Percentiles rank a stretch among this genome's conserved stretches.
phyloP scores from a whole-genome alignment of 192 early-diverging fungal genomes.

The Backusella morwellensis region DNA sequence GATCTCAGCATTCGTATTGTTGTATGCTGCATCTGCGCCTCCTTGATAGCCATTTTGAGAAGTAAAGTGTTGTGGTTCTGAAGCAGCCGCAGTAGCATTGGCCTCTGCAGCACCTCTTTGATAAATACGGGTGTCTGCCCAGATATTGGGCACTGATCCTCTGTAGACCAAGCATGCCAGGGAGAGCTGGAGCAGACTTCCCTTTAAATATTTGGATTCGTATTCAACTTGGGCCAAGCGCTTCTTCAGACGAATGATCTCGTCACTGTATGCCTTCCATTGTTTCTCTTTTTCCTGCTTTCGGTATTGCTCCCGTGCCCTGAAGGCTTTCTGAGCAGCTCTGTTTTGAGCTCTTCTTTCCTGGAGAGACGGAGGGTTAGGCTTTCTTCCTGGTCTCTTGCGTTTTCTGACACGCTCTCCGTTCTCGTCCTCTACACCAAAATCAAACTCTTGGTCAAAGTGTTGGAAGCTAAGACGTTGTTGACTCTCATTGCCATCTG shows the following conservation, averaged over 20 bases:
- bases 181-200: conserved; percentile 12
- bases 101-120: neutral
- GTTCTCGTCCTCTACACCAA: conserved; percentile 30
- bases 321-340: conserved; percentile 25
- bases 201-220: conserved; percentile 20
- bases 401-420: conserved; percentile 25
- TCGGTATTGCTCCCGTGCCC: conserved; percentile 27
- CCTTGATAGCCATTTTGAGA: neutral
- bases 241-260: conserved; percentile 4
- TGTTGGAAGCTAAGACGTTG: conserved; percentile 26
- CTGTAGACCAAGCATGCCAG: conserved; percentile 6
- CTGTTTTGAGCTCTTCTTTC: conserved; percentile 35
- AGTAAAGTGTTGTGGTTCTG: neutral
- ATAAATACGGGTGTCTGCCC: conserved; percentile 14
- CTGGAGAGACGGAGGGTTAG: conserved; percentile 27
- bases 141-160: conserved; percentile 13
- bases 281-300: conserved; percentile 20
- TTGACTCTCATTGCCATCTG: neutral
- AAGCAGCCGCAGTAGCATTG: neutral
- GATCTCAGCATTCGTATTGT: neutral
- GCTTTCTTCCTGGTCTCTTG: conserved; percentile 31
- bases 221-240: conserved; percentile 8
- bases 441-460: conserved; percentile 29
- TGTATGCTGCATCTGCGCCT: neutral
- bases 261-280: conserved; percentile 8